Evolutionary conservation across 176 grass and related monocot species (phyloP).

Genomic region (Zoysia japonica): DNA sequence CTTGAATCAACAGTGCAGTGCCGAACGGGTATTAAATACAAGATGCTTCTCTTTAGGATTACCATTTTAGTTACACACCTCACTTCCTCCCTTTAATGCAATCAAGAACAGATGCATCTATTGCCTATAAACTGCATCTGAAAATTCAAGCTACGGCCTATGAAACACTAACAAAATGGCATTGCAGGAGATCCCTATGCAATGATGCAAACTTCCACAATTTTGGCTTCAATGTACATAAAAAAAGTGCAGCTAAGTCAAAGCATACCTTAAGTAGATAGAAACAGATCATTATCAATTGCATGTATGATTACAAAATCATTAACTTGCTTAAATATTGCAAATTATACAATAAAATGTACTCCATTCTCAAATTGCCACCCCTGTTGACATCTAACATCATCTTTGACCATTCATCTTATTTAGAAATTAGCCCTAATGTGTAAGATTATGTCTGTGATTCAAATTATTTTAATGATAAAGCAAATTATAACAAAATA

Average conservation of each 20-base stretch:
- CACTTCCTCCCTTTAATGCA: neutral
- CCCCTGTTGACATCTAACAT: too few relatives aligned
- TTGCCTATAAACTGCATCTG: conserved; percentile 2
- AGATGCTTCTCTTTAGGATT: neutral
- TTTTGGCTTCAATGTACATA: neutral
- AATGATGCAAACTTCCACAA: neutral
- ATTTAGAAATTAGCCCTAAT: too few relatives aligned
- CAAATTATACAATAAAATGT: conserved; percentile 7
- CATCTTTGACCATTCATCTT: too few relatives aligned
- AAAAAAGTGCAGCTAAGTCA: conserved; percentile 8
- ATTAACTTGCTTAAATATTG: conserved; percentile 16
- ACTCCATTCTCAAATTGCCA: too few relatives aligned
- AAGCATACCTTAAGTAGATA: neutral
- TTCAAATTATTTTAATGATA: too few relatives aligned
- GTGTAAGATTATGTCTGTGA: too few relatives aligned
- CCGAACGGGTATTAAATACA: neutral
- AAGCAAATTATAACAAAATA: too few relatives aligned
- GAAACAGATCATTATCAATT: conserved; percentile 18
- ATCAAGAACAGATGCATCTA: neutral
- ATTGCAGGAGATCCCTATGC: neutral
- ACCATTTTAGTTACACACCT: neutral
- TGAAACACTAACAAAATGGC: neutral
- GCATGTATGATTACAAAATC: conserved; percentile 10
- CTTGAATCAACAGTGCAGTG: neutral
- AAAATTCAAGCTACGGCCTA: neutral